Evolutionary conservation across 192 early-diverging fungal species (phyloP).

Genomic region (Backusella circina): DNA sequence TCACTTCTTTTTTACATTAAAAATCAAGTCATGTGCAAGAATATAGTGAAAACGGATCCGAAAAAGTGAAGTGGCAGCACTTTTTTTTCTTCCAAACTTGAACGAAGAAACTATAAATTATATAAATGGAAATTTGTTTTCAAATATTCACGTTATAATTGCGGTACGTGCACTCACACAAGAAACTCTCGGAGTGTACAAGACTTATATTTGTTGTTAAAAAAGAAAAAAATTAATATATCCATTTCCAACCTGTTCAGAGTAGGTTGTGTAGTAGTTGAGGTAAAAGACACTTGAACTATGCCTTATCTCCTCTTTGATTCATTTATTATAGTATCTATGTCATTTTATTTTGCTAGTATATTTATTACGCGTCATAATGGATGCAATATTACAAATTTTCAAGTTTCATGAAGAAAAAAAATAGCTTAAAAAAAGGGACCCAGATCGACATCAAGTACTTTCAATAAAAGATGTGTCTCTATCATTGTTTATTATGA

Average conservation of each 20-base stretch:
- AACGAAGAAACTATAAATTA: neutral
- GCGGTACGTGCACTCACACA: neutral
- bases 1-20: neutral
- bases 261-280: constrained; percentile 26
- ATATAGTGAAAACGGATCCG: neutral
- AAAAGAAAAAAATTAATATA: neutral
- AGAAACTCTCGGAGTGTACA: neutral
- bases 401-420: neutral
- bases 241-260: constrained; percentile 59
- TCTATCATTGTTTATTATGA: neutral
- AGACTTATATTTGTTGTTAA: neutral
- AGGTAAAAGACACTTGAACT: neutral
- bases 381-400: neutral
- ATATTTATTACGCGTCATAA: neutral
- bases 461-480: neutral
- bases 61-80: neutral
- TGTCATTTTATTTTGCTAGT: neutral
- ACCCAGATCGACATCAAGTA: neutral
- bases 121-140: constrained; percentile 2
- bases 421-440: neutral
- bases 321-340: neutral
- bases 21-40: neutral
- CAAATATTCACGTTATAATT: neutral
- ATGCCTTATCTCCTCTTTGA: too few relatives aligned
- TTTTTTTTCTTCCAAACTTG: neutral